phyloP scores from a whole-genome alignment of 1,284 basidiomycete genomes.

The Puccinia hordei region DNA sequence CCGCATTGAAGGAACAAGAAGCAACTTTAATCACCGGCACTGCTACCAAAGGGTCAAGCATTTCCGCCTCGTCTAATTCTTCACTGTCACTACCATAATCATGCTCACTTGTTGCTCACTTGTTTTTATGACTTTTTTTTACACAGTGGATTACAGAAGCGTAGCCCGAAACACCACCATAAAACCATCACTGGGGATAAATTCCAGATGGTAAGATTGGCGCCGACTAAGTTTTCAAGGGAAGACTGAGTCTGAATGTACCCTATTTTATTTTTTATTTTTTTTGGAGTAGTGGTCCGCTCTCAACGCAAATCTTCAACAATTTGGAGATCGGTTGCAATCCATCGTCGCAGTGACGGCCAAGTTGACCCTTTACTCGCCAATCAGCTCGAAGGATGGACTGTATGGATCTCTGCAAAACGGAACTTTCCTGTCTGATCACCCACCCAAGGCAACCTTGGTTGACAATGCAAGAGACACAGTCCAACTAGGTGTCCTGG shows the following conservation, averaged over 20 bases:
- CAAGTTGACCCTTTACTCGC: constrained; percentile 34
- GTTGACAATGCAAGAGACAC: constrained; percentile 31
- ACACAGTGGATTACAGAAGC: not conserved
- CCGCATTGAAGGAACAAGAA: not conserved
- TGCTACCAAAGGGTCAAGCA: not conserved
- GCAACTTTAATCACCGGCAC: not conserved
- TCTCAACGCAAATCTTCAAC: constrained; percentile 26
- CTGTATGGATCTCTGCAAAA: constrained; percentile 36
- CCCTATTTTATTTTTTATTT: too few relatives aligned
- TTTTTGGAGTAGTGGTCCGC: constrained; percentile 30
- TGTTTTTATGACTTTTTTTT: not conserved
- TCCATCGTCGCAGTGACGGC: constrained; percentile 19
- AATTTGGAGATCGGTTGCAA: constrained; percentile 23
- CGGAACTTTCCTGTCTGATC: constrained; percentile 40
- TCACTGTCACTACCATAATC: not conserved
- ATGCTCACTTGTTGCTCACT: not conserved
- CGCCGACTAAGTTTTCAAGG: not conserved
- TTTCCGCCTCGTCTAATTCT: not conserved
- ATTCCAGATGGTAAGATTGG: not conserved
- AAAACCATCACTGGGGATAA: constrained; percentile 10
- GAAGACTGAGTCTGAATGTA: not conserved
- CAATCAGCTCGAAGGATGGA: constrained; percentile 41
- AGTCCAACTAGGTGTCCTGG: constrained; percentile 35
- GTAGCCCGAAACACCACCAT: constrained; percentile 14
- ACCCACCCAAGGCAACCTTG: constrained; percentile 33